These are phyloP conservation scores for Prototheca wickerhamii DNA, from an alignment of 163 green algal genomes.

Conservation along the genomic window DNA sequence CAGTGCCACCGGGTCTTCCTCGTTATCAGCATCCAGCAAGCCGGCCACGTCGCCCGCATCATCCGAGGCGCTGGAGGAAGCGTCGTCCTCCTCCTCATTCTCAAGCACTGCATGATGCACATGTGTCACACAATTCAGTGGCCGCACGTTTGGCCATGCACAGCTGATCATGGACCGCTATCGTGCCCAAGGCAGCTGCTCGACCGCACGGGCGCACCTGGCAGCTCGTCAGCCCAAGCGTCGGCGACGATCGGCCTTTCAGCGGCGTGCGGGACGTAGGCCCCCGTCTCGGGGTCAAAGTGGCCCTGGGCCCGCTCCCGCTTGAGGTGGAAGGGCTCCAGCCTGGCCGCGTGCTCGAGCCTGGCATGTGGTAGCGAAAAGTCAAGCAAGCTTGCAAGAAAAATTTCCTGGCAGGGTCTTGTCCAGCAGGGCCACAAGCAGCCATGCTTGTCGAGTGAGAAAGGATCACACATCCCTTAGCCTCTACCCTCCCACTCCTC, in stretches of 20 bases:
- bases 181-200: no score
- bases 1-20: neutral
- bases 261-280: conserved; percentile 61
- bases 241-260: conserved; percentile 52
- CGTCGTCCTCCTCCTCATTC: neutral
- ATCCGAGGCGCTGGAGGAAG: neutral
- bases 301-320: conserved; percentile 71
- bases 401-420: neutral
- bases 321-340: conserved; percentile 86
- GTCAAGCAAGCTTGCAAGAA: neutral
- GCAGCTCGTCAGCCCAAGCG: conserved; percentile 59
- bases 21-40: neutral
- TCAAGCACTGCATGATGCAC: neutral
- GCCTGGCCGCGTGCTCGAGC: conserved; percentile 43
- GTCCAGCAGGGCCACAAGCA: neutral
- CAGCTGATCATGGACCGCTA: neutral
- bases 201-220: no score
- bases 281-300: conserved; percentile 72
- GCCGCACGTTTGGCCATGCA: neutral
- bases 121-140: neutral
- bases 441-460: neutral
- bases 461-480: neutral
- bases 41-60: neutral
- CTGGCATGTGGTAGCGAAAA: neutral
- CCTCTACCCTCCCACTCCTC: neutral